Base-by-base conservation (phyloP, 2,329 filamentous ascomycete genomes). In the Hypoxylon sp. region DNA sequence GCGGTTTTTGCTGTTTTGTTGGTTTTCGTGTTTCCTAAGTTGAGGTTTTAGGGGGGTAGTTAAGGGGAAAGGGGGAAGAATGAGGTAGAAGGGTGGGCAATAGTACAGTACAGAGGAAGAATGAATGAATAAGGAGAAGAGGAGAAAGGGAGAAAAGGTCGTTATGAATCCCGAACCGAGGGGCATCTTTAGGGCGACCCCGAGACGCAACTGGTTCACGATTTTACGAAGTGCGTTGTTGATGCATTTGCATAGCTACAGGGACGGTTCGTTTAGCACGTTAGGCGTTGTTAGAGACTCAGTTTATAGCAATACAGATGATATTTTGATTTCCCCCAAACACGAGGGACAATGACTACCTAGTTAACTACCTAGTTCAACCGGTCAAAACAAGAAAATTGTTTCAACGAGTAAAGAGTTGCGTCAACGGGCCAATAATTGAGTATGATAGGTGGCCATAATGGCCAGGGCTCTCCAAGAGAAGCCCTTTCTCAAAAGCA, bases 21-120 rank as follows among this genome's bases (percentile, higher is more conserved):
- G 71, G 94, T 98, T 11, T 95, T 95, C 83, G 86, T 95, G 55
- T 83, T 94, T 77, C 95, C 95, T 0, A 98, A 98, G 83, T 81
- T 98, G 78, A 87, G 95, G 75, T 96, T 97, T 76, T 97, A 76
- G 29, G 39, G 39, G 13, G 4, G n/a, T 17, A 39, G 14, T n/a
- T 6, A 17, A 17, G 14, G 39, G 17, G n/a, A 2, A 26, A 48
- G 48, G 37, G 22, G 48, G 55, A 48, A 24, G 44, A 13, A 13
- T n/a, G 26, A 51, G 26, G 35, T 29, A 42, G 35, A 46, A 22
- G 19, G n/a, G 11, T 19, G 33, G 13, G 13, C 17, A 39, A 19
- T 8, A 50, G 47, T 51, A 10, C 29, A 50, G 33, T 14, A 57
- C 44, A 53, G 6, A 17, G 35, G 50, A n/a, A 37, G 14, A 24